Conservation (phyloP, 1,284 basidiomycete species). For the Pseudozyma flocculosa region DNA sequence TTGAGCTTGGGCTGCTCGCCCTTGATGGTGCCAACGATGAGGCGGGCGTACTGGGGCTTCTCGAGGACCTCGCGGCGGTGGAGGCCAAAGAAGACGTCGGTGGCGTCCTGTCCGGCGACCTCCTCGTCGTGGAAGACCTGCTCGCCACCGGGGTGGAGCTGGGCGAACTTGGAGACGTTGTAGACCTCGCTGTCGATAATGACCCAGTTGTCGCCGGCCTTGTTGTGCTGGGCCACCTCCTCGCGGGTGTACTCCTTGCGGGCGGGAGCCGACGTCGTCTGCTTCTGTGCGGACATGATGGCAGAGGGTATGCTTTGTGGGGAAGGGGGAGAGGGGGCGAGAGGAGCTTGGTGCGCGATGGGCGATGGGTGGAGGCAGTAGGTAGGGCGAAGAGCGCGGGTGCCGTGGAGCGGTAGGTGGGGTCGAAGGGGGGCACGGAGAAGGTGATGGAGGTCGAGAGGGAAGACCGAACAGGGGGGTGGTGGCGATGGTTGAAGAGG, state of each 20-base stretch:
- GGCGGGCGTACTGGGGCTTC: constrained; percentile 45
- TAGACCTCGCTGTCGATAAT: constrained; percentile 61
- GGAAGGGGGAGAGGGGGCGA: neutral
- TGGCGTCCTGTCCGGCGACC: constrained; percentile 55
- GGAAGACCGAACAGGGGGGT: too few species aligned
- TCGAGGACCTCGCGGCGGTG: constrained; percentile 54
- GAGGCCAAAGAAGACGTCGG: constrained; percentile 57
- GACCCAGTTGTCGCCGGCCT: constrained; percentile 85
- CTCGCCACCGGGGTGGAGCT: constrained; percentile 55
- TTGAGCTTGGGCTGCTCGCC: constrained; percentile 52
- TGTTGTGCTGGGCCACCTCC: constrained; percentile 86
- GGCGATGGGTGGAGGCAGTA: too few species aligned
- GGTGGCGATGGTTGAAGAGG: too few species aligned
- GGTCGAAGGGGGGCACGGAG: too few species aligned
- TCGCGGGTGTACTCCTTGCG: constrained; percentile 66
- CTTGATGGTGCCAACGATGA: constrained; percentile 52
- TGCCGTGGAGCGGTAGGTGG: too few species aligned
- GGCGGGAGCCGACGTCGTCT: constrained; percentile 25
- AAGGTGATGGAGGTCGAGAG: too few species aligned
- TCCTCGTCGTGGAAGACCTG: constrained; percentile 54
- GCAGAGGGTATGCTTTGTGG: constrained; percentile 1
- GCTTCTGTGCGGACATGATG: constrained; percentile 36
- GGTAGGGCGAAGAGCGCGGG: too few species aligned
- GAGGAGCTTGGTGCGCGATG: neutral
- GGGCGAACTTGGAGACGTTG: constrained; percentile 56